Conservation (phyloP, 73 alveolate genomes). For the Tetrahymena thermophila region DNA sequence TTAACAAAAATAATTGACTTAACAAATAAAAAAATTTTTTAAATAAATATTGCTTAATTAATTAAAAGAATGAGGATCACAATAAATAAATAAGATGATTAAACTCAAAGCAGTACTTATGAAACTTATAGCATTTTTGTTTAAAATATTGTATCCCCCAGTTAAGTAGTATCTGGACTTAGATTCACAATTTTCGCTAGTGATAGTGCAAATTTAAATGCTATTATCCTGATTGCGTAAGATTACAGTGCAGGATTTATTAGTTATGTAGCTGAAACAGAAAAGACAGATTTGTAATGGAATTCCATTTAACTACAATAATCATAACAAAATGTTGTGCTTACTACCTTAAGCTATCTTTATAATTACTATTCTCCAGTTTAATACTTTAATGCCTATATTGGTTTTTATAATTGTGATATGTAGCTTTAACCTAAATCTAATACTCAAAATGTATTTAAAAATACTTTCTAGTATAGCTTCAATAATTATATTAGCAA, state of each 20-base stretch:
- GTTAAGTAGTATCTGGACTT: neutral
- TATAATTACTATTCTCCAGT: neutral
- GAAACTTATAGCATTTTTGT: neutral
- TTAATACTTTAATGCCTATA: neutral
- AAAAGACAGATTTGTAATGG: neutral
- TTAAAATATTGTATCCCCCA: neutral
- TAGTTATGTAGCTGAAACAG: neutral
- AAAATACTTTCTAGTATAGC: neutral
- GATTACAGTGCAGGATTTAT: neutral
- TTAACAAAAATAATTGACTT: too few relatives aligned
- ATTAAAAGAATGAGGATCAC: neutral
- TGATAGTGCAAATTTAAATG: neutral
- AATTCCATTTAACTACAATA: neutral
- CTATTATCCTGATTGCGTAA: neutral
- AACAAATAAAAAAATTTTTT: too few relatives aligned
- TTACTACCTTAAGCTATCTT: neutral
- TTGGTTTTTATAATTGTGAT: neutral
- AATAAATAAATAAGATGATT: neutral
- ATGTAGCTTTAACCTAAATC: neutral
- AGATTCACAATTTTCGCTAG: neutral
- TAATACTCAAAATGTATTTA: neutral
- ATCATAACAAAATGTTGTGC: neutral
- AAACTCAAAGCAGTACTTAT: neutral
- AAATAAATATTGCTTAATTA: too few relatives aligned
- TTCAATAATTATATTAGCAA: neutral